These are phyloP conservation scores for Penicillium pancosmium DNA, from an alignment of 495 filamentous ascomycete species.

Conservation along the genomic window DNA sequence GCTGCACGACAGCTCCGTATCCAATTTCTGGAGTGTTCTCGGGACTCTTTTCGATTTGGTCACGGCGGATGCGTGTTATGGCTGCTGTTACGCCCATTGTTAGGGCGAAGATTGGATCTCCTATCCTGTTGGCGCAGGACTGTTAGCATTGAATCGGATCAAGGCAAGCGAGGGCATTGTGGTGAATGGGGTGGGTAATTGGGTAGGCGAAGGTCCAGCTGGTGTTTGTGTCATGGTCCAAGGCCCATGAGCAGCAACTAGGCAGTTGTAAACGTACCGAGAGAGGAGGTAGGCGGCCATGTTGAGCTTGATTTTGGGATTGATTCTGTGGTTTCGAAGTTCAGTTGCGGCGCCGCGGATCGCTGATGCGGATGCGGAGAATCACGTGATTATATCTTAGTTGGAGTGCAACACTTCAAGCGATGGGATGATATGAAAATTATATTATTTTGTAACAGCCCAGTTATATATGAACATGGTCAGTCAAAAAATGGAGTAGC, in stretches of 20 bases:
- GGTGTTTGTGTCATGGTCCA: too few relatives aligned
- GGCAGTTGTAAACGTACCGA: conserved; percentile 31
- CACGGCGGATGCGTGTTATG: conserved; percentile 67
- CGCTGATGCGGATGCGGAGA: neutral
- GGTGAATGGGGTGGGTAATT: neutral
- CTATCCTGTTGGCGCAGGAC: conserved; percentile 49
- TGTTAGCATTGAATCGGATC: neutral
- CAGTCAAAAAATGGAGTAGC: too few relatives aligned
- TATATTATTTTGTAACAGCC: too few relatives aligned
- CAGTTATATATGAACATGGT: too few relatives aligned
- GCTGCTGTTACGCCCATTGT: conserved; percentile 71
- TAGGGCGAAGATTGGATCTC: conserved; percentile 86
- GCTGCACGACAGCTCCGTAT: conserved; percentile 30
- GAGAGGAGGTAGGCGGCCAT: conserved; percentile 49
- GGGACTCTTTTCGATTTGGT: conserved; percentile 66
- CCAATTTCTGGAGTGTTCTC: conserved; percentile 38
- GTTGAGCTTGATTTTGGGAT: neutral
- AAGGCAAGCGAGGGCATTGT: neutral
- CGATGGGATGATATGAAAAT: too few relatives aligned
- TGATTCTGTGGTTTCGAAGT: neutral
- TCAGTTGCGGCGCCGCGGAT: neutral
- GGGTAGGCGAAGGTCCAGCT: neutral
- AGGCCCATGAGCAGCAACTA: too few relatives aligned
- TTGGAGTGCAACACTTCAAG: neutral
- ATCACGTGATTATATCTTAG: neutral